Conservation (phyloP, 1,139 yeast species). For the Blastobotrys ciferrii region DNA sequence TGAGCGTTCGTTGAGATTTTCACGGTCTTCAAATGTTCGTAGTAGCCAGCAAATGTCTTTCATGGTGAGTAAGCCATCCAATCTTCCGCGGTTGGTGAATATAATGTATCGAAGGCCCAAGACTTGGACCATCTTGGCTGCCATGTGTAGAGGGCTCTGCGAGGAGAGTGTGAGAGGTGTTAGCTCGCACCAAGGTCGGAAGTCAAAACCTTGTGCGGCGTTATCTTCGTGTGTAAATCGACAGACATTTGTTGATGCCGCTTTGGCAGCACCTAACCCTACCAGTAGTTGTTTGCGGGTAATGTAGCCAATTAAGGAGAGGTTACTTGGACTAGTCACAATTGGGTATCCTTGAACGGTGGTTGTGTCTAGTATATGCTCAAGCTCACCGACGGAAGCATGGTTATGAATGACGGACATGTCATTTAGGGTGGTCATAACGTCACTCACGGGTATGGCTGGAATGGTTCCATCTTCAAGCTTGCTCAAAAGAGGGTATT, state of each 20-base stretch:
- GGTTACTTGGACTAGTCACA: constrained; percentile 31
- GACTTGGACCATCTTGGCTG: constrained; percentile 49
- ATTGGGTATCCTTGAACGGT: constrained; percentile 44
- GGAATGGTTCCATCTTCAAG: constrained; percentile 40
- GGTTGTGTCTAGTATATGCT: constrained; percentile 21
- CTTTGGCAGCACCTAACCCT: constrained; percentile 27
- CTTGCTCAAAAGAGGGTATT: constrained; percentile 41
- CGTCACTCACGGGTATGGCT: constrained; percentile 33
- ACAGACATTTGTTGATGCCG: constrained; percentile 20
- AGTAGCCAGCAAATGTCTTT: constrained; percentile 60
- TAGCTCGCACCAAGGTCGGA: constrained; percentile 31
- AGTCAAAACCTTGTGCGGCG: constrained; percentile 17
- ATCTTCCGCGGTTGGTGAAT: constrained; percentile 46
- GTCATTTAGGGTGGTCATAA: constrained; percentile 34
- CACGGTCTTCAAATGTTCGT: constrained; percentile 16
- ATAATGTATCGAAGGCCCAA: constrained; percentile 53
- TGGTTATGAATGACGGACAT: constrained; percentile 28
- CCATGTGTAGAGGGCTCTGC: constrained; percentile 42
- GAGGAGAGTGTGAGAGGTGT: constrained; percentile 34
- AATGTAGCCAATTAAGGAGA: constrained; percentile 44
- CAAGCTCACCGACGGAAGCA: constrained; percentile 24
- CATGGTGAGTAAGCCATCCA: constrained; percentile 60
- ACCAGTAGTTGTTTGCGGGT: constrained; percentile 37
- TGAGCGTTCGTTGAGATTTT: not conserved
- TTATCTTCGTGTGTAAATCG: constrained; percentile 19